A percentile compares a stretch with the other conserved stretches of the same genome.
Evolutionary conservation across 768 basidiomycete genomes (phyloP).

Genomic region (Solioccasus polychromus): DNA sequence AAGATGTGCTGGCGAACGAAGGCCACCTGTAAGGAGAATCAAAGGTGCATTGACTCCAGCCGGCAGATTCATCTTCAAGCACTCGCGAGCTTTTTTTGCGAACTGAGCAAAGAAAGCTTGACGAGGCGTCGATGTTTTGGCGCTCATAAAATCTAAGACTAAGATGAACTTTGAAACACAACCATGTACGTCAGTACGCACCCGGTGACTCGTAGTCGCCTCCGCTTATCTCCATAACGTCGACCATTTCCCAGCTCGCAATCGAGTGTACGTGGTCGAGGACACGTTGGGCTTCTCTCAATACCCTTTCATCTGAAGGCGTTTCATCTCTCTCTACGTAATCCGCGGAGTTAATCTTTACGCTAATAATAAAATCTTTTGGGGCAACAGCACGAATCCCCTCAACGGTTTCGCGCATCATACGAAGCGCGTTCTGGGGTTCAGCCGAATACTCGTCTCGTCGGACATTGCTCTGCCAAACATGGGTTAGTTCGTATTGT

Average conservation of each 20-base stretch:
- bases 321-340: conserved; percentile 43
- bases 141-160: conserved; percentile 42
- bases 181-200: conserved; percentile 27
- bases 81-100: conserved; percentile 51
- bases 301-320: conserved; percentile 31
- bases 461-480: conserved; percentile 47
- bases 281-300: conserved; percentile 37
- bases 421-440: conserved; percentile 44
- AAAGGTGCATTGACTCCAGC: conserved; percentile 42
- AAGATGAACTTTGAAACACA: background rate
- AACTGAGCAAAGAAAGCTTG: conserved; percentile 76
- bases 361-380: conserved; percentile 61
- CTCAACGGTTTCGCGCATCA: conserved; percentile 54
- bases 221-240: conserved; percentile 87
- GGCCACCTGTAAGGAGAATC: conserved; percentile 79
- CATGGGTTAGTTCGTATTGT: conserved; percentile 17
- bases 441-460: conserved; percentile 56
- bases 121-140: conserved; percentile 34
- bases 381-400: conserved; percentile 56
- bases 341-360: conserved; percentile 82
- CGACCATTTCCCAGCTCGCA: conserved; percentile 61
- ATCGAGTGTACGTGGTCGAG: conserved; percentile 60
- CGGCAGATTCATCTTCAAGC: conserved; percentile 36
- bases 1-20: conserved; percentile 58
- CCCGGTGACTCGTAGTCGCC: conserved; percentile 83